Conservation (phyloP, 2,329 filamentous ascomycete species). For the Sarocladium brachiariae region DNA sequence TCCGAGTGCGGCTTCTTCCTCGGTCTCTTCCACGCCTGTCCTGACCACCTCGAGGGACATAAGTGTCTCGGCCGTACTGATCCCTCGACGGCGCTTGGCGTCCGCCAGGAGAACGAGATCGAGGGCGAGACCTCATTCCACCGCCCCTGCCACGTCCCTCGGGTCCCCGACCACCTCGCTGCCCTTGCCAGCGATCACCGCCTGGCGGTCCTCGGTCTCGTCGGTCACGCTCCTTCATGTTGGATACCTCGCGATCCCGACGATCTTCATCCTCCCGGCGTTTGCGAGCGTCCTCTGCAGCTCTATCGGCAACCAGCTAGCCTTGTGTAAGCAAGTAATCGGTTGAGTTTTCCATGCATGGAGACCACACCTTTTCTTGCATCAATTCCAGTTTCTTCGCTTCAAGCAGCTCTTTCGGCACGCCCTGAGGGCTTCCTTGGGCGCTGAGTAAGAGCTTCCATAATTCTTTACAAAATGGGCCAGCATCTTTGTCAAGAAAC, state of each 20-base stretch:
- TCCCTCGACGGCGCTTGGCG: slow-evolving; percentile 37
- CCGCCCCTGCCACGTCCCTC: slow-evolving; percentile 23
- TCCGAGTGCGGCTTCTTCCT: slow-evolving; percentile 29
- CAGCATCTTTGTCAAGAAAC: slow-evolving; percentile 88
- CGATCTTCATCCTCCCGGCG: slow-evolving; percentile 65
- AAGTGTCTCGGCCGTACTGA: slow-evolving; percentile 42
- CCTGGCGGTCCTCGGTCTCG: slow-evolving; percentile 46
- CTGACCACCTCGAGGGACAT: slow-evolving; percentile 39
- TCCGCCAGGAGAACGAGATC: slow-evolving; percentile 42
- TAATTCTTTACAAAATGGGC: slow-evolving; percentile 83
- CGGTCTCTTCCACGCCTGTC: slow-evolving; percentile 18
- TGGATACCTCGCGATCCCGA: slow-evolving; percentile 64
- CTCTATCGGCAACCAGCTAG: slow-evolving; percentile 75
- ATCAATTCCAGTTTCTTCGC: slow-evolving; percentile 94
- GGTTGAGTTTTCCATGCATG: background rate
- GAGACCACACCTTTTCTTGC: slow-evolving; percentile 71
- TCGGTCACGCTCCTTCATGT: slow-evolving; percentile 59
- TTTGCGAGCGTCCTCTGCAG: slow-evolving; percentile 65
- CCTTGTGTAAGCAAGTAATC: background rate
- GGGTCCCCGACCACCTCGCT: slow-evolving; percentile 37
- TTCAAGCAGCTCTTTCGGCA: slow-evolving; percentile 89
- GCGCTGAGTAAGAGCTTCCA: slow-evolving; percentile 91
- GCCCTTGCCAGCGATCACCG: slow-evolving; percentile 42
- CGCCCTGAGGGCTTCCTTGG: slow-evolving; percentile 79
- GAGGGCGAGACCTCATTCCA: slow-evolving; percentile 12